A percentile compares a stretch with the other conserved stretches of the same genome.
These are phyloP conservation scores for Akanthomyces uredinophilus DNA, from an alignment of 2,329 filamentous ascomycete genomes.

Conservation along the genomic window DNA sequence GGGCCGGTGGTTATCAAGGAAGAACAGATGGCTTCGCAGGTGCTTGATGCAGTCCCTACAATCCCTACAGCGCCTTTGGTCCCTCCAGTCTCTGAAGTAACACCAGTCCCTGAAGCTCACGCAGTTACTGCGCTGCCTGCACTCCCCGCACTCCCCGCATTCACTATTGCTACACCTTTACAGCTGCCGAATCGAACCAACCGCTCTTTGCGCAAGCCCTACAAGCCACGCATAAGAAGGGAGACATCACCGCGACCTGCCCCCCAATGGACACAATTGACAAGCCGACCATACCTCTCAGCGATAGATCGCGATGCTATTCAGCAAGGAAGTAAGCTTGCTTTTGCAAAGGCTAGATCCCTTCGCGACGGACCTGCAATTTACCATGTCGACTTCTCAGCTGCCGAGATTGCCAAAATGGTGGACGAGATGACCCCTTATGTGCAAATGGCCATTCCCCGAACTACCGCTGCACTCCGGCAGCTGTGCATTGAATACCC, in stretches of 20 bases:
- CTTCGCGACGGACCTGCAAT: conserved; percentile 14
- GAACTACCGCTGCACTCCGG: conserved; percentile 18
- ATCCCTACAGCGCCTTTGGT: not conserved
- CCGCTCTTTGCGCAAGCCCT: not conserved
- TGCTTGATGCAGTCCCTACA: not conserved
- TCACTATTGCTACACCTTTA: not conserved
- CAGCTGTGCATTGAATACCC: conserved; percentile 20
- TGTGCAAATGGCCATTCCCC: conserved; percentile 11
- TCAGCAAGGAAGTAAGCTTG: not conserved
- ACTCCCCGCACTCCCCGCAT: not conserved
- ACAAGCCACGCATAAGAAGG: conserved; percentile 1
- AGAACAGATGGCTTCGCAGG: not conserved
- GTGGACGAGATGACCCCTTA: conserved; percentile 19
- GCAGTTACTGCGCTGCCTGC: not conserved
- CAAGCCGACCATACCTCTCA: not conserved
- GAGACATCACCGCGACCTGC: not conserved
- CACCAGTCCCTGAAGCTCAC: not conserved
- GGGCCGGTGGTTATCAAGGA: not conserved
- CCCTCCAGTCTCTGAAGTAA: not conserved
- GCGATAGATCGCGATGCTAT: not conserved
- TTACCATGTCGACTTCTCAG: conserved; percentile 44
- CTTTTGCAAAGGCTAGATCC: not conserved
- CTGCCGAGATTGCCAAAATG: conserved; percentile 31
- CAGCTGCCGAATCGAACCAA: not conserved
- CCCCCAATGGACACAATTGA: not conserved